These are phyloP conservation scores for Monosporascus sp. DNA, from an alignment of 2,329 filamentous ascomycete genomes.

Conservation along the genomic window DNA sequence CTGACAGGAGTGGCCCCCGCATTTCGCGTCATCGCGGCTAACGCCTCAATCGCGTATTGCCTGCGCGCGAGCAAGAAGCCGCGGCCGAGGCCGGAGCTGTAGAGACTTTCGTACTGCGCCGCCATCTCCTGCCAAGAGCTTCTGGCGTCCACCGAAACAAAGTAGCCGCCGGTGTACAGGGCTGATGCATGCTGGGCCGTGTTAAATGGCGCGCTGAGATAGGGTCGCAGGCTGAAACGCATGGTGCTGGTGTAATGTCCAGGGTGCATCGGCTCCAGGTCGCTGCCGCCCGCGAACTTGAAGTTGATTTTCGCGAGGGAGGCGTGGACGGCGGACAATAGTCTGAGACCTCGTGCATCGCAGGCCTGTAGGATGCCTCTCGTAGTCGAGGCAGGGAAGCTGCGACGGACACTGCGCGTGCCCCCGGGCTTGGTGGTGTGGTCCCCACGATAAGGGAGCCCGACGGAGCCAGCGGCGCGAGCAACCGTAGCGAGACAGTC, in stretches of 20 bases:
- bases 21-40: not conserved
- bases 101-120: not conserved
- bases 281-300: not conserved
- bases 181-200: not conserved
- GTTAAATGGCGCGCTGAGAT: constrained; percentile 1
- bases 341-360: not conserved
- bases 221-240: constrained; percentile 2
- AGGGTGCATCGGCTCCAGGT: not conserved
- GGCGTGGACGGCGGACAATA: not conserved
- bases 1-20: not conserved
- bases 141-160: not conserved
- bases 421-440: not conserved
- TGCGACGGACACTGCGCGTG: not conserved
- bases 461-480: not conserved
- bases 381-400: not conserved
- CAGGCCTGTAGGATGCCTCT: not conserved
- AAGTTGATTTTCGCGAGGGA: not conserved
- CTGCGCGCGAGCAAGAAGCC: not conserved
- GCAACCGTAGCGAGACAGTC: not conserved
- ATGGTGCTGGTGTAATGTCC: constrained; percentile 3
- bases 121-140: constrained; percentile 3
- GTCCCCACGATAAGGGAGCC: not conserved
- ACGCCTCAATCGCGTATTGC: not conserved
- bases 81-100: not conserved
- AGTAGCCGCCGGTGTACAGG: constrained; percentile 2